A percentile compares a stretch with the other conserved stretches of the same genome.
Conservation (phyloP, 805 yeast species). For the Yarrowia bubula region DNA sequence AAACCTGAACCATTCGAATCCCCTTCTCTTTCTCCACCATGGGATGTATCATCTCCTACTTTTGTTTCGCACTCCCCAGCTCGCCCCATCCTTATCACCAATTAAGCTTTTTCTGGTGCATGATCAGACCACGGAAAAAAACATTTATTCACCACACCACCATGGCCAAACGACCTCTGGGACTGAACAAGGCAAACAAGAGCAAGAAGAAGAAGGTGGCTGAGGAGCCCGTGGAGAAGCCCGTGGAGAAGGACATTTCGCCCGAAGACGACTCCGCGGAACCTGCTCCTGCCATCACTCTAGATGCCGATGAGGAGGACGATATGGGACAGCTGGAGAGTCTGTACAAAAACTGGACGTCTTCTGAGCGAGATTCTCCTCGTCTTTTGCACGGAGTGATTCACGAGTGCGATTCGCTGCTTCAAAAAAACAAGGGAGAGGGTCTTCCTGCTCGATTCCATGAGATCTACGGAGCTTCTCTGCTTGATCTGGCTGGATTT, state of each 20-base stretch:
- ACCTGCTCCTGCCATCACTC: slow-evolving; percentile 65
- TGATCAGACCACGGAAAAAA: not conserved
- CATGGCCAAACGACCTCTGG: slow-evolving; percentile 64
- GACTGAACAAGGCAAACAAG: slow-evolving; percentile 60
- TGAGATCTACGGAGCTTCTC: slow-evolving; percentile 68
- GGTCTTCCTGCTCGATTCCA: slow-evolving; percentile 50
- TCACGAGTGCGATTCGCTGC: slow-evolving; percentile 85
- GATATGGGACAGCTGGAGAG: slow-evolving; percentile 75
- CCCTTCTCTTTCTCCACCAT: too few species aligned
- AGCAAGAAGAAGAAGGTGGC: slow-evolving; percentile 35
- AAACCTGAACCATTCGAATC: too few species aligned
- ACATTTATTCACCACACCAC: not conserved
- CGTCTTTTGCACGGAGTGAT: slow-evolving; percentile 61
- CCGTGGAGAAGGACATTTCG: not conserved
- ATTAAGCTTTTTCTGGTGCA: too few species aligned
- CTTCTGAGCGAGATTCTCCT: slow-evolving; percentile 52
- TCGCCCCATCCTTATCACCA: too few species aligned
- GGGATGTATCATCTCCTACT: too few species aligned
- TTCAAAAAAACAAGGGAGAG: slow-evolving; percentile 41
- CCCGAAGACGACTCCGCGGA: slow-evolving; percentile 40
- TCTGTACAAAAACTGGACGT: slow-evolving; percentile 62
- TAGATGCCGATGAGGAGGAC: slow-evolving; percentile 69
- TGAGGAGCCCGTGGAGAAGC: not conserved
- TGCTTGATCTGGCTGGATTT: slow-evolving; percentile 38
- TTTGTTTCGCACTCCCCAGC: too few species aligned